Conservation (phyloP, 78 protist genomes). For the Protostelium mycophagum region DNA sequence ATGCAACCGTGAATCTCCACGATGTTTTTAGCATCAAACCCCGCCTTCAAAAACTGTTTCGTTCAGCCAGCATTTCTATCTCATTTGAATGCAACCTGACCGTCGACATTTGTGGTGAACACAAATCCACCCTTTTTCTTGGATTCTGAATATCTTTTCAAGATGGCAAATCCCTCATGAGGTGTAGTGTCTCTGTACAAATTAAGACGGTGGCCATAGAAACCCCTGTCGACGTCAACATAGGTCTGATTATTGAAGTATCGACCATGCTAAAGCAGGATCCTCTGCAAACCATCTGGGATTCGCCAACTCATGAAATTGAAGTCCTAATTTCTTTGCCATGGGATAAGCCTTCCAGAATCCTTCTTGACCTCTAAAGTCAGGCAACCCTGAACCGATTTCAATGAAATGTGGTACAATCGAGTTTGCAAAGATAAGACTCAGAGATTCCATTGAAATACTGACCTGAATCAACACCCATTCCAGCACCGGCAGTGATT, state of each 20-base stretch:
- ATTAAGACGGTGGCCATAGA: slow-evolving; percentile 19
- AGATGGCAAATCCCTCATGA: slow-evolving; percentile 7
- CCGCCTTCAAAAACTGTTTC: slow-evolving; percentile 22
- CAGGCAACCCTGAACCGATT: neutral
- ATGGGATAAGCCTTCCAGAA: slow-evolving; percentile 25
- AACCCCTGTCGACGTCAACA: slow-evolving; percentile 8
- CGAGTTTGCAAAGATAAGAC: too few relatives aligned
- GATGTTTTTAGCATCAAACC: slow-evolving; percentile 7
- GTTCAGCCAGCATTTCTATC: neutral
- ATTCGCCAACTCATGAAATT: slow-evolving; percentile 12
- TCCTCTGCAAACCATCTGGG: slow-evolving; percentile 10
- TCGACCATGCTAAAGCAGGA: neutral
- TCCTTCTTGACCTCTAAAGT: slow-evolving; percentile 23
- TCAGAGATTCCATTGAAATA: too few relatives aligned
- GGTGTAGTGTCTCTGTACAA: slow-evolving; percentile 10
- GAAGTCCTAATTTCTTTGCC: neutral
- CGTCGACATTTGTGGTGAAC: slow-evolving; percentile 20
- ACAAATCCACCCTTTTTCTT: slow-evolving; percentile 2
- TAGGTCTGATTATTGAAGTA: too few relatives aligned
- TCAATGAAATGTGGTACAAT: too few relatives aligned
- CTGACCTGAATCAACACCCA: slow-evolving; percentile 20
- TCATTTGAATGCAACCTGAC: neutral
- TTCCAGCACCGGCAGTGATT: slow-evolving; percentile 30
- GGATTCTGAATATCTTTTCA: neutral
- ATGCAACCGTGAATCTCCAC: slow-evolving; percentile 15